These are phyloP conservation scores for Dinochytrium kinnereticum DNA, from an alignment of 371 early-diverging fungal genomes.

Conservation along the genomic window DNA sequence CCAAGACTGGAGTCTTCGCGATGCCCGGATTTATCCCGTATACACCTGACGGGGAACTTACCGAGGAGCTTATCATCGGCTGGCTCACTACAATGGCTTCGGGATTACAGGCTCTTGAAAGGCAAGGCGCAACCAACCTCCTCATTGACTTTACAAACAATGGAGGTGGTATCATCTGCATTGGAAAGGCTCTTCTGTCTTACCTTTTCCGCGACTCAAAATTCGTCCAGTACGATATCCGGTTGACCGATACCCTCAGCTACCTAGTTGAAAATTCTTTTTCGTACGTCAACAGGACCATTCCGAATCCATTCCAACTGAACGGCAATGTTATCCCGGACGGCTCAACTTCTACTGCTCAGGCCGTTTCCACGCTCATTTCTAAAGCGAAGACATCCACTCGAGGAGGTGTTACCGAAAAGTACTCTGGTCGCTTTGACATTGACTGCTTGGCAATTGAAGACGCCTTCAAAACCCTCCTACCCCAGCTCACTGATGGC, in stretches of 20 bases:
- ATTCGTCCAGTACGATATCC: slow-evolving; percentile 13
- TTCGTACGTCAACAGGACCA: not conserved
- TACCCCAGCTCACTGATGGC: too few species aligned
- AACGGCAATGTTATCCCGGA: not conserved
- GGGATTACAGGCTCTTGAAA: slow-evolving; percentile 31
- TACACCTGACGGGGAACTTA: not conserved
- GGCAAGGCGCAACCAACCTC: slow-evolving; percentile 30
- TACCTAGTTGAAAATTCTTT: slow-evolving; percentile 3
- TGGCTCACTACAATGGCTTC: slow-evolving; percentile 11
- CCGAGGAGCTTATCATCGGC: not conserved
- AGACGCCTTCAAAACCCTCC: not conserved
- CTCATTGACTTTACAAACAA: slow-evolving; percentile 43
- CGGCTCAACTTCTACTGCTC: not conserved
- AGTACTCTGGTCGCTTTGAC: not conserved
- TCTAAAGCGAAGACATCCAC: not conserved
- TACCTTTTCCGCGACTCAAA: slow-evolving; percentile 18
- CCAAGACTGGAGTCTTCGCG: not conserved
- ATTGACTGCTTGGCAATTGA: not conserved
- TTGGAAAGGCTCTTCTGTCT: slow-evolving; percentile 7
- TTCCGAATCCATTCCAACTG: not conserved
- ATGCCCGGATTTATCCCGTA: not conserved
- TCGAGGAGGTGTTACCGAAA: not conserved
- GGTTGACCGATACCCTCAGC: not conserved
- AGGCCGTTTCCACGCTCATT: not conserved
- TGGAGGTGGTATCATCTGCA: slow-evolving; percentile 37